Conservation (phyloP, 345 rosid species). For the Citrus medica region DNA sequence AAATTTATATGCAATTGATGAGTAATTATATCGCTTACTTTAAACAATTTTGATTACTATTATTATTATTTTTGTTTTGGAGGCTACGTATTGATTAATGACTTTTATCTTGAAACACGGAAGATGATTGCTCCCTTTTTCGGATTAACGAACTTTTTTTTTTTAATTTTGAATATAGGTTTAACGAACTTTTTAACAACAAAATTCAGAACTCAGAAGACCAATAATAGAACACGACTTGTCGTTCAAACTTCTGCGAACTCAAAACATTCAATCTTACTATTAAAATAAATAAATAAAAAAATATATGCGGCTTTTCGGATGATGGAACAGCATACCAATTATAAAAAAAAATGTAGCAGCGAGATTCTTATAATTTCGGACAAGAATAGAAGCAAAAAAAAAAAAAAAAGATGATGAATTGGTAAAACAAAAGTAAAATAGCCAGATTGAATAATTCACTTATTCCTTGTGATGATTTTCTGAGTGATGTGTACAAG, state of each 20-base stretch:
- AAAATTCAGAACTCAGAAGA: background rate
- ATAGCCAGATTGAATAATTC: background rate
- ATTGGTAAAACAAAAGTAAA: constrained; percentile 1
- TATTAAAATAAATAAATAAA: too few relatives aligned
- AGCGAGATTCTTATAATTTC: background rate
- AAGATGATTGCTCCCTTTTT: background rate
- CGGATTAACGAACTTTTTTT: too few relatives aligned
- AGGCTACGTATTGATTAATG: too few relatives aligned
- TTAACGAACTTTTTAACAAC: background rate
- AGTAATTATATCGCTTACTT: too few relatives aligned
- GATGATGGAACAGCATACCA: too few relatives aligned
- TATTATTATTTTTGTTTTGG: too few relatives aligned
- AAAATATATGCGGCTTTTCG: too few relatives aligned
- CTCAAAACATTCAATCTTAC: too few relatives aligned
- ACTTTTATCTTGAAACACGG: background rate
- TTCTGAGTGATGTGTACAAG: constrained; percentile 71
- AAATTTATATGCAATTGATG: too few relatives aligned
- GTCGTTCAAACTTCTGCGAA: background rate
- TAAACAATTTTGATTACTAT: too few relatives aligned
- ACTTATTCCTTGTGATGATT: constrained; percentile 74
- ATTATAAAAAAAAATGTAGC: too few relatives aligned
- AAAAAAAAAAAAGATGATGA: background rate
- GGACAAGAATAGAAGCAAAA: background rate
- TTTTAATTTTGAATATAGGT: too few relatives aligned
- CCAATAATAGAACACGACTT: background rate